Evolutionary conservation across 164 flowering plant genomes (phyloP), one percentile per base, ranked within the genome.

Genomic region (Piper betle): DNA sequence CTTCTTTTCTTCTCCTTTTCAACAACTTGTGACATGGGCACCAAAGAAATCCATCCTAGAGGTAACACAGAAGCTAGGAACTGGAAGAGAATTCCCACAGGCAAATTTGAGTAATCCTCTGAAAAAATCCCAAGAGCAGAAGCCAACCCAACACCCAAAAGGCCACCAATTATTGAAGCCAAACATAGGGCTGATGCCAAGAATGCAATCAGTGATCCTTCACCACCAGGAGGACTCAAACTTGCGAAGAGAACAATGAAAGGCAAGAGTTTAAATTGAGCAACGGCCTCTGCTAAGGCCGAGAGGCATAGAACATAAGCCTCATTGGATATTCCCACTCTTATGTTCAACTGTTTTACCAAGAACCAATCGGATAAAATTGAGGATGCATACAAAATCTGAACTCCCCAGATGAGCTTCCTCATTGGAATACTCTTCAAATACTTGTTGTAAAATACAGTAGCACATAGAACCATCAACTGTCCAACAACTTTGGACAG

Each of bases 181-280:
- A 87, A 69, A 66, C 86, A 80, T 60, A 84, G 66, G 4, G 84
- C 78, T 18, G 96, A 88, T 40, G 87, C 91, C 33, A 84, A 68
- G 72, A 92, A 88, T 16, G 98, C 81, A 58, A 81, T 80, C 8
- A 92, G 80, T 38, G 98, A 85, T 50, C 91, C 98, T 71, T 88
- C 98, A 64, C 84, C 83, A 2, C 98, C 96, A 11, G 67, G 63
- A 4, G 96, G 96, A 61, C 93, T 83, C 62, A 84, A 64, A 61
- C 77, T 84, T 16, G 85, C 88, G 33, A 92, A 73, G 37, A 92
- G 78, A 65, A 89, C 82, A 10, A 82, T 66, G 67, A 92, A 89
- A 3, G 98, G 98, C 39, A 92, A 67, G 43, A 84, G 70, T 79
- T 84, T 92, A 68, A 92, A 85, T 61, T 83, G 91, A 55, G 88